Conservation (phyloP, 2,329 filamentous ascomycete species). For the Penicillium corylophilum region DNA sequence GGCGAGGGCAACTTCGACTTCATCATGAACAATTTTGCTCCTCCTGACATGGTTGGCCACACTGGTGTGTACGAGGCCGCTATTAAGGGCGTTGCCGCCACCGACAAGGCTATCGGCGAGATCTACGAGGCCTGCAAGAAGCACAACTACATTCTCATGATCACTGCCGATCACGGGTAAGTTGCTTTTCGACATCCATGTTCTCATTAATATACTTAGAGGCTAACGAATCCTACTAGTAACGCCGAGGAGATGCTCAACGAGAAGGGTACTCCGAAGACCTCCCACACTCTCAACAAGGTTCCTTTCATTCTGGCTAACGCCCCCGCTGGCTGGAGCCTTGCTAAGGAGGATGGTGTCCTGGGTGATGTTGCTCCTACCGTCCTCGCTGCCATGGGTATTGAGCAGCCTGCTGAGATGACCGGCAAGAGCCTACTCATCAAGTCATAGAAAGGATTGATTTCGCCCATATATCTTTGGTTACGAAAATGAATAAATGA, state of each 20-base stretch:
- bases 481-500: slow-evolving; percentile 28
- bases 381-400: slow-evolving; percentile 82
- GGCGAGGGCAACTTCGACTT: slow-evolving; percentile 86
- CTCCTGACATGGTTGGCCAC: slow-evolving; percentile 98
- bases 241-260: slow-evolving; percentile 99
- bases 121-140: slow-evolving; percentile 94
- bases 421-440: slow-evolving; percentile 79
- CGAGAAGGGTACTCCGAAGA: slow-evolving; percentile 92
- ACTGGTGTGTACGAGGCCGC: slow-evolving; percentile 96
- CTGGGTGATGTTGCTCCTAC: slow-evolving; percentile 97
- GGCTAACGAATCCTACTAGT: slow-evolving; percentile 37
- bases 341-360: slow-evolving; percentile 84
- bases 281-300: slow-evolving; percentile 95
- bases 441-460: slow-evolving; percentile 52
- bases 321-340: slow-evolving; percentile 81
- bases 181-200: slow-evolving; percentile 24
- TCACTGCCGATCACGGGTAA: slow-evolving; percentile 90
- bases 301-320: slow-evolving; percentile 99
- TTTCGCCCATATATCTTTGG: slow-evolving; percentile 14
- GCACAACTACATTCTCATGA: slow-evolving; percentile 87
- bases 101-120: slow-evolving; percentile 88
- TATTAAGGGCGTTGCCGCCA: slow-evolving; percentile 77
- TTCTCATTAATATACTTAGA: neutral
- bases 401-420: slow-evolving; percentile 90
- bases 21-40: slow-evolving; percentile 99